Conservation (phyloP, 1,284 basidiomycete species). For the Xerocomus cyaneibrunnescens region DNA sequence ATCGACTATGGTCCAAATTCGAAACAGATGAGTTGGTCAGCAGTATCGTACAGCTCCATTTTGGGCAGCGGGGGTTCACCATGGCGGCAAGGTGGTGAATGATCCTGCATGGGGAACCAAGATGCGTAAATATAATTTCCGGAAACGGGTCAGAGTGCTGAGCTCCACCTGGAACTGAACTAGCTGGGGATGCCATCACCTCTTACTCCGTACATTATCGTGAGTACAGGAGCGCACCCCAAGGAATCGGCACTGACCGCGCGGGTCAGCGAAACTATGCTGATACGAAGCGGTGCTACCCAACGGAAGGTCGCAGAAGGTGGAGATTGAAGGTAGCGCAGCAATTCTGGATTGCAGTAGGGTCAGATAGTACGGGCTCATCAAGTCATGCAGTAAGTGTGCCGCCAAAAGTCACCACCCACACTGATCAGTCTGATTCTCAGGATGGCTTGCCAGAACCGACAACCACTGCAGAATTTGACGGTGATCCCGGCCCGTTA, state of each 20-base stretch:
- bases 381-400: constrained; percentile 12
- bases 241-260: constrained; percentile 6
- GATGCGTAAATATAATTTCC: background rate
- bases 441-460: constrained; percentile 20
- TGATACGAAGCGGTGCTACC: constrained; percentile 35
- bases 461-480: constrained; percentile 37
- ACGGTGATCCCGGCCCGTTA: constrained; percentile 49
- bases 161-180: background rate
- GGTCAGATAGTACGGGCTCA: constrained; percentile 18
- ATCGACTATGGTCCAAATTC: no score
- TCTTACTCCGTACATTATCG: constrained; percentile 17
- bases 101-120: no score
- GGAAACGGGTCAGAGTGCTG: background rate
- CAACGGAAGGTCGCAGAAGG: constrained; percentile 41
- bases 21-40: no score
- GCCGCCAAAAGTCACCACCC: background rate
- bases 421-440: constrained; percentile 5
- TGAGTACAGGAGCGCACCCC: constrained; percentile 10
- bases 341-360: constrained; percentile 38
- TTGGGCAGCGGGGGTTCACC: no score
- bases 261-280: constrained; percentile 38
- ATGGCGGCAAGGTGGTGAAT: no score
- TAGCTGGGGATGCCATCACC: constrained; percentile 20
- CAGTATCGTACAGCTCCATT: no score
- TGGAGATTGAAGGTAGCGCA: constrained; percentile 41